These are phyloP conservation scores for Hymenoscyphus repandus DNA, from an alignment of 2,329 filamentous ascomycete genomes.

Conservation along the genomic window DNA sequence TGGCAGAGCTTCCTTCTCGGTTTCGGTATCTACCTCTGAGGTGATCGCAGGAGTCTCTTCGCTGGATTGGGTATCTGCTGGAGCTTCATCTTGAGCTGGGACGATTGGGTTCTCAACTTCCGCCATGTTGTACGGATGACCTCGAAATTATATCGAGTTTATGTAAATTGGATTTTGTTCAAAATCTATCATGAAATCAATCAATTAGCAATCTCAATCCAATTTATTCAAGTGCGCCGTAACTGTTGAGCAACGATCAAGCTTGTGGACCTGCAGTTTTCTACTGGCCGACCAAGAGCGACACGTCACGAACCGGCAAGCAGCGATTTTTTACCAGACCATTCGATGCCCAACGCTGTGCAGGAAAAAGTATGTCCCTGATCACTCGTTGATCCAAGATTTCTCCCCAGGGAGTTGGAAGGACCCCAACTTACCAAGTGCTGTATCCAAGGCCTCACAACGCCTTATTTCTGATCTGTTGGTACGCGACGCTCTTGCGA, in stretches of 20 bases:
- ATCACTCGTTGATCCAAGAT: slow-evolving; percentile 5
- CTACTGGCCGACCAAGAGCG: slow-evolving; percentile 14
- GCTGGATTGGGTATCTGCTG: slow-evolving; percentile 20
- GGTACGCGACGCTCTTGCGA: slow-evolving; percentile 6
- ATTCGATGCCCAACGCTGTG: slow-evolving; percentile 5
- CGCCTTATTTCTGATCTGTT: slow-evolving; percentile 5
- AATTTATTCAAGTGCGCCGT: slow-evolving; percentile 10
- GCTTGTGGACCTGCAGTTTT: slow-evolving; percentile 12
- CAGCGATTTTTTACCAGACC: slow-evolving; percentile 4
- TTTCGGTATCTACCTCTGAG: slow-evolving; percentile 27
- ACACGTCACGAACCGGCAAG: slow-evolving; percentile 23
- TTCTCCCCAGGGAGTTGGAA: neutral
- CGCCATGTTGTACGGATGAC: slow-evolving; percentile 22
- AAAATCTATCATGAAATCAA: neutral
- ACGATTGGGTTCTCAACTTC: slow-evolving; percentile 24
- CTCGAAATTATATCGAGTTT: neutral
- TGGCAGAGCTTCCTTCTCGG: slow-evolving; percentile 21
- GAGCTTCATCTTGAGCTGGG: slow-evolving; percentile 18
- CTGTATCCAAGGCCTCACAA: slow-evolving; percentile 13
- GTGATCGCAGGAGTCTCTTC: slow-evolving; percentile 24
- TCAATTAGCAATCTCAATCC: slow-evolving; percentile 4
- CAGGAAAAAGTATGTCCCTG: slow-evolving; percentile 5
- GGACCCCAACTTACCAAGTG: slow-evolving; percentile 12
- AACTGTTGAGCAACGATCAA: slow-evolving; percentile 6
- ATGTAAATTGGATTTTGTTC: neutral